Percentiles rank a stretch among this genome's conserved stretches.
These are phyloP conservation scores for Didymella lethalis DNA, from an alignment of 2,329 filamentous ascomycete genomes.

Conservation along the genomic window DNA sequence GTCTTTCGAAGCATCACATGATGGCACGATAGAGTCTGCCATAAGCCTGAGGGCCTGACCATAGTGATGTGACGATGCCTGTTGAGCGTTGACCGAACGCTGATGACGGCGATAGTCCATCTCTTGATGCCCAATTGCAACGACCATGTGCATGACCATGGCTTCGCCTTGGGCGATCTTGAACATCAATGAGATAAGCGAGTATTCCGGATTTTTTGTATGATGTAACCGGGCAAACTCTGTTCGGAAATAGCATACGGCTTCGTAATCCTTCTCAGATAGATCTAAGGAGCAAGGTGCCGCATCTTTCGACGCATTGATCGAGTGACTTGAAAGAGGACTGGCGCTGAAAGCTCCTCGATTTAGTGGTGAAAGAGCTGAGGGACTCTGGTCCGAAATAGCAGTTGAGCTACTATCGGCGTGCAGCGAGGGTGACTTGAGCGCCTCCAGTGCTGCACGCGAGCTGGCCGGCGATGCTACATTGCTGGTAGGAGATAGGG, in stretches of 20 bases:
- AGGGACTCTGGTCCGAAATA: background rate
- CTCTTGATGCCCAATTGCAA: conserved; percentile 46
- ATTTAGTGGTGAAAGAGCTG: background rate
- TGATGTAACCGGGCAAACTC: conserved; percentile 48
- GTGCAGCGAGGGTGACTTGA: background rate
- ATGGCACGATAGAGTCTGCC: conserved; percentile 37
- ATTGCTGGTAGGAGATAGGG: conserved; percentile 38
- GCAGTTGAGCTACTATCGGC: no score
- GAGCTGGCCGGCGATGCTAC: conserved; percentile 29
- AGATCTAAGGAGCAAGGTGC: conserved; percentile 34
- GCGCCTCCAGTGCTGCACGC: background rate
- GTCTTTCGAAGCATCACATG: conserved; percentile 30
- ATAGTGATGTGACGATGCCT: conserved; percentile 37
- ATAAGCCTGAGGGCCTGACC: conserved; percentile 44
- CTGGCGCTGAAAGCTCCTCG: background rate
- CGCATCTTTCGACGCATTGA: background rate
- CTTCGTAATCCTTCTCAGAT: conserved; percentile 45
- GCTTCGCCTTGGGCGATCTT: conserved; percentile 42
- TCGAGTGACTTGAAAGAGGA: background rate
- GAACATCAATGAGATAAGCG: conserved; percentile 50
- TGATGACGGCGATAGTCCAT: conserved; percentile 37
- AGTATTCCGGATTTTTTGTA: conserved; percentile 51
- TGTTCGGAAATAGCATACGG: conserved; percentile 50
- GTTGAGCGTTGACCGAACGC: conserved; percentile 1
- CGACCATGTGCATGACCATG: conserved; percentile 51